Evolutionary conservation across 129 eudicot species (phyloP).

Genomic region (Glebionis coronaria): DNA sequence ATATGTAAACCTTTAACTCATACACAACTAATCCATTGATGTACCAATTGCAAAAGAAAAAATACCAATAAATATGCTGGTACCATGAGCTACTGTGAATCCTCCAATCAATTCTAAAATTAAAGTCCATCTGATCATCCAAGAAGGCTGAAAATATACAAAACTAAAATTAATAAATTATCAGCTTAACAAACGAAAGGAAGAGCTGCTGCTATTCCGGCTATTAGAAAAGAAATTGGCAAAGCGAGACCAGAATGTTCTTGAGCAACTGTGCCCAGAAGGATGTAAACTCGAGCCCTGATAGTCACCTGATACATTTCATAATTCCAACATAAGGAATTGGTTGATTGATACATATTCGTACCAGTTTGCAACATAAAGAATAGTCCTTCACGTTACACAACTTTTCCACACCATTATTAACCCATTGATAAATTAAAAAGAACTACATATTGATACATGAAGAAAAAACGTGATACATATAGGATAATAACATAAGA

Average conservation of each 20-base stretch:
- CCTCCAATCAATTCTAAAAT: conserved; percentile 98
- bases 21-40: no score
- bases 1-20: no score
- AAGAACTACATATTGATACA: no score
- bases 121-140: conserved; percentile 96
- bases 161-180: conserved; percentile 41
- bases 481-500: no score
- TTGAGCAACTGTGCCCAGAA: conserved; percentile 97
- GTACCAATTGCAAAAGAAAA: no score
- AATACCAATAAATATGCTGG: no score
- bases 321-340: neutral
- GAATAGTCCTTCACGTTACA: neutral
- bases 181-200: conserved; percentile 99
- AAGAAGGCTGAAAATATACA: conserved; percentile 58
- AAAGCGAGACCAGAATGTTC: conserved; percentile 97
- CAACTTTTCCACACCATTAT: no score
- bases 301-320: conserved; percentile 67
- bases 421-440: no score
- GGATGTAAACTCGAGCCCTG: conserved; percentile 97
- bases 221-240: conserved; percentile 81
- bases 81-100: conserved; percentile 95
- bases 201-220: conserved; percentile 98
- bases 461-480: no score
- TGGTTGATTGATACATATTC: conserved; percentile 7
- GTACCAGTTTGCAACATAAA: conserved; percentile 7